Percentiles rank a stretch among this genome's conserved stretches.
These are phyloP conservation scores for Hansenula sp. DNA, from an alignment of 1,139 yeast genomes.

Conservation along the genomic window DNA sequence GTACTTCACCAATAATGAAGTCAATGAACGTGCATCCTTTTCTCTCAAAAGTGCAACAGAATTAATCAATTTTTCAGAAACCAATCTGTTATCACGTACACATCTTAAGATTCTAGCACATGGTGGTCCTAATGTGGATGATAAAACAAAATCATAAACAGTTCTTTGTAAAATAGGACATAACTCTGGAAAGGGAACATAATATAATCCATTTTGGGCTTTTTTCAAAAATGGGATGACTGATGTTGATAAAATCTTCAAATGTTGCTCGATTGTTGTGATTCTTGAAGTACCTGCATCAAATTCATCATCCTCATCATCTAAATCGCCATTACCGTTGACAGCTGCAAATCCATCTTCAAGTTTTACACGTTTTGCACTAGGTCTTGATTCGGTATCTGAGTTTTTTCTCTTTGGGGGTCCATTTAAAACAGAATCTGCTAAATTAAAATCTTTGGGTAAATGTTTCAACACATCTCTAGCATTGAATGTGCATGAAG, in stretches of 20 bases:
- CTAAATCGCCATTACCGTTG: conserved; percentile 22
- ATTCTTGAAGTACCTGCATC: conserved; percentile 26
- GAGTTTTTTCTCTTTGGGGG: conserved; percentile 30
- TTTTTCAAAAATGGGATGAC: conserved; percentile 44
- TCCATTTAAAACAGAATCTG: conserved; percentile 43
- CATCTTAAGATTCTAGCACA: conserved; percentile 67
- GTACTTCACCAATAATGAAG: conserved; percentile 51
- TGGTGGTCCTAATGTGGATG: conserved; percentile 52
- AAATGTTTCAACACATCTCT: conserved; percentile 48
- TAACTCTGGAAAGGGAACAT: conserved; percentile 41
- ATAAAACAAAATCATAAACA: conserved; percentile 59
- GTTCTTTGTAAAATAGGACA: conserved; percentile 44
- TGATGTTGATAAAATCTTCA: conserved; percentile 48
- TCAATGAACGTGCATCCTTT: conserved; percentile 65
- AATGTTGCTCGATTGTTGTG: conserved; percentile 35
- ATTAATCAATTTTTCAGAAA: conserved; percentile 82
- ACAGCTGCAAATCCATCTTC: conserved; percentile 33
- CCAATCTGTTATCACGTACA: conserved; percentile 60
- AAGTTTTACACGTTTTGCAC: conserved; percentile 37
- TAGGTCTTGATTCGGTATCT: conserved; percentile 14
- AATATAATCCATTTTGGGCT: conserved; percentile 38
- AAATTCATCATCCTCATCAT: conserved; percentile 23
- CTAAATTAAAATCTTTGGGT: conserved; percentile 41
- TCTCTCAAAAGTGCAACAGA: conserved; percentile 74
- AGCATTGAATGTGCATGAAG: conserved; percentile 39